A percentile compares a stretch with the other conserved stretches of the same genome.
phyloP scores from a whole-genome alignment of 1,284 basidiomycete species.

The Melampsora abietis-canadensis region DNA sequence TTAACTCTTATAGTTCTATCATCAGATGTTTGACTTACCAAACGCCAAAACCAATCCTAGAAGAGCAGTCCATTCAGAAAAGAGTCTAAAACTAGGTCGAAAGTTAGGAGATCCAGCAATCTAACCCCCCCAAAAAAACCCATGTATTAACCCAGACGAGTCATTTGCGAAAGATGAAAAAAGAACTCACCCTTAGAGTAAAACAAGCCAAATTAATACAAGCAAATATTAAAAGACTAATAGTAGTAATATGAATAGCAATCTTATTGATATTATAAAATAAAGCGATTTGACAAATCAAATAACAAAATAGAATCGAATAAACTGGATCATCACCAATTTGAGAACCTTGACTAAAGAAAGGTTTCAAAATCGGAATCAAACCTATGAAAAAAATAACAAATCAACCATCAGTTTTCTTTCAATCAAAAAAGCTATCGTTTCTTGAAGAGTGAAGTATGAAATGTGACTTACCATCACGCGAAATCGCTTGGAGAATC shows the following conservation, averaged over 20 bases:
- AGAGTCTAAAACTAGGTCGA: constrained; percentile 38
- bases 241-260: constrained; percentile 24
- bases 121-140: background rate
- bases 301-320: constrained; percentile 33
- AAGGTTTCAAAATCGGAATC: constrained; percentile 35
- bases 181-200: constrained; percentile 25
- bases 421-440: background rate
- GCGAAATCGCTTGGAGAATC: constrained; percentile 36
- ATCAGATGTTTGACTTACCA: background rate
- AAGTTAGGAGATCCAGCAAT: constrained; percentile 40
- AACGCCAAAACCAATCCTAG: constrained; percentile 20
- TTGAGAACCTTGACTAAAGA: constrained; percentile 32
- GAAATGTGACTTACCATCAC: constrained; percentile 22
- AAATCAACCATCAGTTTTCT: background rate
- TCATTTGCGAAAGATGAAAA: background rate
- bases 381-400: constrained; percentile 9
- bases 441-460: too few species aligned
- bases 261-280: constrained; percentile 29
- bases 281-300: constrained; percentile 24
- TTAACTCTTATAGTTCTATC: too few species aligned
- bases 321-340: constrained; percentile 38
- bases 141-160: too few species aligned
- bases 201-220: constrained; percentile 39
- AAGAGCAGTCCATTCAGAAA: constrained; percentile 40
- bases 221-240: constrained; percentile 31